Conservation (phyloP, 768 basidiomycete species). For the Boletus rex-veris region DNA sequence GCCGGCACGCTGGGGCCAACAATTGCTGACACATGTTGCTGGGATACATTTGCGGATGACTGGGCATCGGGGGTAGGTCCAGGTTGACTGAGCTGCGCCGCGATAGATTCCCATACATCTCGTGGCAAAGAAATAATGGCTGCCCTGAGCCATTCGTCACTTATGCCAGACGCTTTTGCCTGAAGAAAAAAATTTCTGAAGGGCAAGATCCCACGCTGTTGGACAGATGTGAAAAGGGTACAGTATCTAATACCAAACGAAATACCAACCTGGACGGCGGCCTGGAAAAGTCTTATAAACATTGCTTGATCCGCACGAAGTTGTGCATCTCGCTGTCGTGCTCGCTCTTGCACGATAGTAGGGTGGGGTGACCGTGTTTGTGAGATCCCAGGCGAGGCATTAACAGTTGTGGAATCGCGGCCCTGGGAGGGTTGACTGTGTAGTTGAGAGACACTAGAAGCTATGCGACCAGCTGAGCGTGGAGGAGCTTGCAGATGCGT, state of each 20-base stretch:
- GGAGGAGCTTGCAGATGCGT: not conserved
- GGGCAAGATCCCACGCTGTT: conserved; percentile 14
- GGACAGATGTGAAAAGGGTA: not conserved
- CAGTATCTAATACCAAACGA: not conserved
- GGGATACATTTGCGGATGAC: not conserved
- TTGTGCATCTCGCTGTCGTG: not conserved
- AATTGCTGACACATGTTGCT: not conserved
- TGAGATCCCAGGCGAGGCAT: not conserved
- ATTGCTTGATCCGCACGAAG: conserved; percentile 5
- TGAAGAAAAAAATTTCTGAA: conserved; percentile 11
- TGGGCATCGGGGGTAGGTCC: not conserved
- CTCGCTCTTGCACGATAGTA: conserved; percentile 6
- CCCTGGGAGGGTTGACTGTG: conserved; percentile 1
- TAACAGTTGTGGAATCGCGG: not conserved
- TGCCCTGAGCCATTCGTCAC: conserved; percentile 17
- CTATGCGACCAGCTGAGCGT: not conserved
- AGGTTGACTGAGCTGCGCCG: conserved; percentile 3
- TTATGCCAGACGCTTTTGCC: conserved; percentile 17
- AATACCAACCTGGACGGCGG: conserved; percentile 17
- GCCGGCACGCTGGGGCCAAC: not conserved
- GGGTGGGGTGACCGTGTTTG: not conserved
- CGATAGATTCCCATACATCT: conserved; percentile 8
- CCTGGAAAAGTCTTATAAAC: conserved; percentile 24
- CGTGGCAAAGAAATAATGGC: conserved; percentile 20
- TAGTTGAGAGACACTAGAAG: conserved; percentile 1